Conservation (phyloP, 495 filamentous ascomycete species). For the Neurospora sp. region DNA sequence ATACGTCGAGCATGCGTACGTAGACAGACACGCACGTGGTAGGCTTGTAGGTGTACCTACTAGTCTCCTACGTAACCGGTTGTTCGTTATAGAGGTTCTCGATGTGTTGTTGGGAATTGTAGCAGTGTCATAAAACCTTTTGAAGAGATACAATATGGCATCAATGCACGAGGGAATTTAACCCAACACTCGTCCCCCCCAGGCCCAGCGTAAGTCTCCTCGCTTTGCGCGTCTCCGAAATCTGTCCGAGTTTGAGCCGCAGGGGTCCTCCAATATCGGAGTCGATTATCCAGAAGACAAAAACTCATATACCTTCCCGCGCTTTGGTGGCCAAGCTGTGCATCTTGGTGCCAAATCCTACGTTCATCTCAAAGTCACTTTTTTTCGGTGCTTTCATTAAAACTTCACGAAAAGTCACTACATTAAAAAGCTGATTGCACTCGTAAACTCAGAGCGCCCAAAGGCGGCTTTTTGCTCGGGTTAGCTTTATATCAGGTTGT, state of each 20-base stretch:
- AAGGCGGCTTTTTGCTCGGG: neutral
- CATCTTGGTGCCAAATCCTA: too few relatives aligned
- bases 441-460: neutral
- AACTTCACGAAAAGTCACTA: neutral
- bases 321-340: too few relatives aligned
- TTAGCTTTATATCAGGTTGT: neutral
- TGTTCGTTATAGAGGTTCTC: neutral
- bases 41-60: neutral
- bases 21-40: neutral
- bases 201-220: neutral
- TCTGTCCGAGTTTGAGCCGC: neutral
- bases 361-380: neutral
- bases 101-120: too few relatives aligned
- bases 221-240: neutral
- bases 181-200: neutral
- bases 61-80: neutral
- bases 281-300: neutral
- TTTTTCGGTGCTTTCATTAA: neutral
- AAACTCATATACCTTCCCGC: neutral
- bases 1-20: neutral
- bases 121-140: neutral
- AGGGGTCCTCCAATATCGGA: neutral
- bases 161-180: neutral
- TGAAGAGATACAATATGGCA: neutral
- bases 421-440: neutral